These are phyloP conservation scores for Suillus paluster DNA, from an alignment of 768 basidiomycete species.

Conservation along the genomic window DNA sequence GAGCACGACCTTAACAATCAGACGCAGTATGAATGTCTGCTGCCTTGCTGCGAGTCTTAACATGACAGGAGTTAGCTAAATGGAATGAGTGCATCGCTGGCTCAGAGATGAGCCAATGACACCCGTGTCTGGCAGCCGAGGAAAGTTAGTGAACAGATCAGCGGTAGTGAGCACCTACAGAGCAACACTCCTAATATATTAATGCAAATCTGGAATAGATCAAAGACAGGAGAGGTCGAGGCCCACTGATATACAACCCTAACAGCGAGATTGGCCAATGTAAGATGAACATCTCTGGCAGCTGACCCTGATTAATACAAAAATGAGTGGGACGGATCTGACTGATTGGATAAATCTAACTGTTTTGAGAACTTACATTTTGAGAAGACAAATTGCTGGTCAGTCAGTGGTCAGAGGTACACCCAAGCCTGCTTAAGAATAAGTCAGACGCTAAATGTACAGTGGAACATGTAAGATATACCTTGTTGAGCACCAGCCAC, in stretches of 20 bases:
- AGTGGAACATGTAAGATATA: neutral
- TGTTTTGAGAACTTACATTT: neutral
- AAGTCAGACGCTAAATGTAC: neutral
- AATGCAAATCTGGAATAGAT: no score
- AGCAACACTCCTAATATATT: neutral
- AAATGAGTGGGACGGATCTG: neutral
- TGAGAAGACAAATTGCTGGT: neutral
- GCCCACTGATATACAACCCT: neutral
- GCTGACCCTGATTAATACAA: neutral
- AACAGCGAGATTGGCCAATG: neutral
- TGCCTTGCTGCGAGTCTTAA: neutral
- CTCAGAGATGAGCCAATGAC: neutral
- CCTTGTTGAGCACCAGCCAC: neutral
- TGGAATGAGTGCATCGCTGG: neutral
- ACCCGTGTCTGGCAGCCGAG: neutral
- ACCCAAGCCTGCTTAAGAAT: neutral
- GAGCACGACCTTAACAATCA: no score
- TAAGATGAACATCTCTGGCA: no score
- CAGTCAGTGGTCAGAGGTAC: neutral
- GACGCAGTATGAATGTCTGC: neutral
- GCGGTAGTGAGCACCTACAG: neutral
- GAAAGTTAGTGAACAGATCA: neutral
- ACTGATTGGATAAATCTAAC: neutral
- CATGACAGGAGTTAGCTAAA: neutral
- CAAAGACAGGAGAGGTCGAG: neutral